These are phyloP conservation scores for Cornus kousa DNA, from an alignment of 148 eudicot species.

Conservation along the genomic window DNA sequence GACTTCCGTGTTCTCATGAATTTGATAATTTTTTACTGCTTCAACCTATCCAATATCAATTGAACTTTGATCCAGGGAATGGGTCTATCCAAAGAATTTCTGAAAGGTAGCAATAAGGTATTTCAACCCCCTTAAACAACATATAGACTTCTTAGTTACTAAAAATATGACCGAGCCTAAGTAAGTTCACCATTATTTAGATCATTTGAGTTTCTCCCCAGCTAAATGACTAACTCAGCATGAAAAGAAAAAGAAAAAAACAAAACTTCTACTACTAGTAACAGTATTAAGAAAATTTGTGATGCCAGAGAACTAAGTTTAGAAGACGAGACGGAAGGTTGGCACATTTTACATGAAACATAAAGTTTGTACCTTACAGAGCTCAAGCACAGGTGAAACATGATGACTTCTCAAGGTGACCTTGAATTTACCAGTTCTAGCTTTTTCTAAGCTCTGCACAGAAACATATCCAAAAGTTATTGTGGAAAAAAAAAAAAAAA, in stretches of 20 bases:
- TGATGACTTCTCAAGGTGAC: constrained; percentile 74
- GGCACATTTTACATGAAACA: not conserved
- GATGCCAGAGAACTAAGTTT: too few species aligned
- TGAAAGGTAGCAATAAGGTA: not conserved
- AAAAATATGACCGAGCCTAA: not conserved
- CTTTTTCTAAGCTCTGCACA: constrained; percentile 68
- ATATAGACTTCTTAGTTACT: not conserved
- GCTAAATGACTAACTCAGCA: not conserved
- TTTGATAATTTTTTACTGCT: not conserved
- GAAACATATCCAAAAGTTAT: constrained; percentile 8
- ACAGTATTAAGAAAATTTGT: not conserved
- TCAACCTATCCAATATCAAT: not conserved
- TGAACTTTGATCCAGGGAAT: not conserved
- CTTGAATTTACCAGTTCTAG: constrained; percentile 58
- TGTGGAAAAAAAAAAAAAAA: not conserved
- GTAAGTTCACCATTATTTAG: not conserved
- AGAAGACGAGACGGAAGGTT: too few species aligned
- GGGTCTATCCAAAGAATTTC: not conserved
- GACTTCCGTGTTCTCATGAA: not conserved
- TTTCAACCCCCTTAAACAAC: not conserved
- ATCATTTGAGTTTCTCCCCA: not conserved
- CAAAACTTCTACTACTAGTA: not conserved
- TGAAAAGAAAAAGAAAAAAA: not conserved
- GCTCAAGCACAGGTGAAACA: constrained; percentile 74
- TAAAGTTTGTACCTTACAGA: constrained; percentile 61